A percentile compares a stretch with the other conserved stretches of the same genome.
Conservation (phyloP, 2,329 filamentous ascomycete species). For the Fusarium bactridioides region DNA sequence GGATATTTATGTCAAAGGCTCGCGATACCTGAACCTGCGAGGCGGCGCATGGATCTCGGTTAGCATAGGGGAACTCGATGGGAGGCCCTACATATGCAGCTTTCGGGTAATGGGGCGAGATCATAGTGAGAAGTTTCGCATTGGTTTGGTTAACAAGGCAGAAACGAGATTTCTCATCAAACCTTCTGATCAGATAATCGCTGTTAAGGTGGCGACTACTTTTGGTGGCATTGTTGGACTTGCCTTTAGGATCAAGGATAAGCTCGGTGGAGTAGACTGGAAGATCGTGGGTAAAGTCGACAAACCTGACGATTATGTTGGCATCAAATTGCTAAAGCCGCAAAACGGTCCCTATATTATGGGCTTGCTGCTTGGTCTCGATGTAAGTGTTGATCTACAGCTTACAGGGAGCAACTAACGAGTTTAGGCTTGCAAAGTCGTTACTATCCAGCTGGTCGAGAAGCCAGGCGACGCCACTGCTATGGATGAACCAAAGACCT, state of each 20-base stretch:
- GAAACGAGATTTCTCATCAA: neutral
- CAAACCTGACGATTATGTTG: neutral
- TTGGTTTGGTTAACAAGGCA: neutral
- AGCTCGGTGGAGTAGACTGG: fast-evolving
- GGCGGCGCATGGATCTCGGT: neutral
- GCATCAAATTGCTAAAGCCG: neutral
- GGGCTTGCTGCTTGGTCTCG: neutral
- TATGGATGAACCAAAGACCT: fast-evolving
- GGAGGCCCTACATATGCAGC: neutral
- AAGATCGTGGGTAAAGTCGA: neutral
- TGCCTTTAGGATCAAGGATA: neutral
- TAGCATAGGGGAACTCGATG: neutral
- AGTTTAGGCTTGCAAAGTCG: slow-evolving; percentile 1
- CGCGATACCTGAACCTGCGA: neutral
- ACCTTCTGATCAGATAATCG: neutral
- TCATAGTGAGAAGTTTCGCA: neutral
- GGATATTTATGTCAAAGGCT: neutral
- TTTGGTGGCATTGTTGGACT: neutral
- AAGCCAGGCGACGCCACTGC: fast-evolving
- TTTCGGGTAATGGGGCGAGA: neutral
- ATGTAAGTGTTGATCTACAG: neutral
- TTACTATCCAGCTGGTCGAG: neutral
- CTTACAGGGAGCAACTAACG: neutral
- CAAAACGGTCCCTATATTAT: neutral
- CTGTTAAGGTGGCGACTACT: neutral